A percentile compares a stretch with the other conserved stretches of the same genome.
phyloP scores from a whole-genome alignment of 2,329 filamentous ascomycete species.

The Phaeophleospora eucalypticola region DNA sequence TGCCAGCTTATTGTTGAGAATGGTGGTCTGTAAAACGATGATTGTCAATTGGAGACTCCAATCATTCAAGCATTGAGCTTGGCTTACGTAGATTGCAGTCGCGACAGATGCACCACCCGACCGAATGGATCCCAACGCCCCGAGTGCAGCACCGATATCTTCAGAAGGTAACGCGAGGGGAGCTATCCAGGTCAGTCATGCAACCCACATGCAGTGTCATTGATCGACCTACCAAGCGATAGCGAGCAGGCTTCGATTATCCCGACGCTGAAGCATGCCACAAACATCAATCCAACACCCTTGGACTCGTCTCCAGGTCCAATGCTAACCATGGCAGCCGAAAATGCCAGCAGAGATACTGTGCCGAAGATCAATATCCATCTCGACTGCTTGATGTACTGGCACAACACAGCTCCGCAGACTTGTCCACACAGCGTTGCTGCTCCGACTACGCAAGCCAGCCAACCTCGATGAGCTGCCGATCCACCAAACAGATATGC shows the following conservation, averaged over 20 bases:
- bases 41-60: background rate
- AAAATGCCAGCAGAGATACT: conserved; percentile 84
- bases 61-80: background rate
- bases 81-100: conserved; percentile 3
- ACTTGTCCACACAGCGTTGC: conserved; percentile 1
- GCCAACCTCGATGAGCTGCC: conserved; percentile 3
- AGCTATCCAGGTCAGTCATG: background rate
- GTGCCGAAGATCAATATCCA: conserved; percentile 73
- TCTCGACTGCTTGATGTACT: conserved; percentile 4
- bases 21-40: background rate
- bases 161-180: conserved; percentile 1
- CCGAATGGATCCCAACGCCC: conserved; percentile 2
- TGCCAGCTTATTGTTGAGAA: conserved; percentile 1
- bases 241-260: conserved; percentile 1
- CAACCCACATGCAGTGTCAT: background rate
- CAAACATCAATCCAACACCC: conserved; percentile 1
- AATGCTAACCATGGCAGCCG: conserved; percentile 88
- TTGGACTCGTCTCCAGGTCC: conserved; percentile 1
- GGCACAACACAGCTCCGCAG: background rate
- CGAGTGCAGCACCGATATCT: conserved; percentile 2
- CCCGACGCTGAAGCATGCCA: conserved; percentile 4
- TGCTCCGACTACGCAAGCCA: conserved; percentile 2
- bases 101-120: conserved; percentile 3
- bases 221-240: background rate
- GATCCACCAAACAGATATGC: conserved; percentile 4